phyloP scores from a whole-genome alignment of 2,329 filamentous ascomycete genomes.

The Penicillium sp. region DNA sequence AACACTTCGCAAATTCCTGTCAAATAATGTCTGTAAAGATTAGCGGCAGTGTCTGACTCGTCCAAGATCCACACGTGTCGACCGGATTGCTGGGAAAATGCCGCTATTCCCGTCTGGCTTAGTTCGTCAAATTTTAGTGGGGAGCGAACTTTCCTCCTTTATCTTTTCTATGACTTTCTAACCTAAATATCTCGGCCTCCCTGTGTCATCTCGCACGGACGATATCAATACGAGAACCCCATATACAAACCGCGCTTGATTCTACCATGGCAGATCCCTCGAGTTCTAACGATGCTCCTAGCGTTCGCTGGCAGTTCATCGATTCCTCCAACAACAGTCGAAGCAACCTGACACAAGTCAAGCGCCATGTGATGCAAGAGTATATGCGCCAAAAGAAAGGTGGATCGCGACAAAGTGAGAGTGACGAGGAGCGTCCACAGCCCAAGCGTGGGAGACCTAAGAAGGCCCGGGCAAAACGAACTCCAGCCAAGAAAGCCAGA shows the following conservation, averaged over 20 bases:
- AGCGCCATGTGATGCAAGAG: slow-evolving; percentile 48
- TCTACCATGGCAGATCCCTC: slow-evolving; percentile 17
- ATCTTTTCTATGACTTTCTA: neutral
- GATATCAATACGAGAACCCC: too few species aligned
- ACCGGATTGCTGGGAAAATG: neutral
- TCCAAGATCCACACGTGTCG: slow-evolving; percentile 1
- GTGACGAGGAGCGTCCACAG: slow-evolving; percentile 15
- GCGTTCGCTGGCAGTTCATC: slow-evolving; percentile 42
- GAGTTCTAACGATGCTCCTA: slow-evolving; percentile 9
- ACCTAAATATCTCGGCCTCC: neutral
- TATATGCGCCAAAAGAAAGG: slow-evolving; percentile 42
- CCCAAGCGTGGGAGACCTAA: slow-evolving; percentile 17
- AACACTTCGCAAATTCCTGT: neutral
- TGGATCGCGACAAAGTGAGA: slow-evolving; percentile 15
- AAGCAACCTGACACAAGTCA: slow-evolving; percentile 41
- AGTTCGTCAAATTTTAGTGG: slow-evolving; percentile 3
- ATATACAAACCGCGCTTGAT: too few species aligned
- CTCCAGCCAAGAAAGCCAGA: slow-evolving; percentile 1
- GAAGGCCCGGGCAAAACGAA: slow-evolving; percentile 10
- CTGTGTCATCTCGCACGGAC: neutral
- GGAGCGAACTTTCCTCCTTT: neutral
- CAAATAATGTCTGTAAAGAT: neutral
- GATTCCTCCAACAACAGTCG: slow-evolving; percentile 40
- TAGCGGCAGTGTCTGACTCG: neutral
- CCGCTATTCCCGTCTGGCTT: neutral